Base-by-base conservation (phyloP, 139 green algal genomes). In the Ulvella scutata region DNA sequence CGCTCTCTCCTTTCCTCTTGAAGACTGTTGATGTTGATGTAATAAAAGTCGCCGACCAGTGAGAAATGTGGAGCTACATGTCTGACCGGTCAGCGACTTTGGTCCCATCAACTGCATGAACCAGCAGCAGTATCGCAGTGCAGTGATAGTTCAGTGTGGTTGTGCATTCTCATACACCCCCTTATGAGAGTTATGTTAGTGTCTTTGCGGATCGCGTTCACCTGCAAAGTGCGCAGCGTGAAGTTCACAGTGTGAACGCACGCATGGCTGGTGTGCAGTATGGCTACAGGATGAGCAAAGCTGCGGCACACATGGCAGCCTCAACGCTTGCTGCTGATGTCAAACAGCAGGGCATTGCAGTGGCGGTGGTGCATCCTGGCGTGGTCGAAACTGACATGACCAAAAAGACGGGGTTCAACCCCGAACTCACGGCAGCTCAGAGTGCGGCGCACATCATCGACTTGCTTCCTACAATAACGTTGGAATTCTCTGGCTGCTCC, bases 231-330 rank as follows among this genome's bases (percentile, higher is more conserved):
- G n/a, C n/a, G n/a, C n/a, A n/a, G 2, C 60, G 29, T 73, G 60
- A 7, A 26, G 62, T 3, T 35, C 28, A 7, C 1, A 62, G 3
- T 61, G 37, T 35, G n/a, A n/a, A n/a, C n/a, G n/a, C n/a, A n/a
- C n/a, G n/a, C n/a, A n/a, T n/a, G n/a, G n/a, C n/a, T n/a, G n/a
- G 13, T 21, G 20, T 79, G 73, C 78, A 84, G 78, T 81, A 85
- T 43, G 80, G 77, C 43, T 88, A 87, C 79, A 79, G 87, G 26
- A 87, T 88, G 79, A 84, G 79, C 59, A 91, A 91, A 74, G 79
- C 79, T 1, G 87, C 82, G 0, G 44, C 84, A 29, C 88, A 91
- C 77, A 89, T 88, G 78, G 79, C 80, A 17, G 80, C 75, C 6
- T 67, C 43, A 43, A 80, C 74, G 2, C 80, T 91, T 72, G 85